Evolutionary conservation across 257 asterid genomes (phyloP).

Genomic region (Thymus mandschuricus): DNA sequence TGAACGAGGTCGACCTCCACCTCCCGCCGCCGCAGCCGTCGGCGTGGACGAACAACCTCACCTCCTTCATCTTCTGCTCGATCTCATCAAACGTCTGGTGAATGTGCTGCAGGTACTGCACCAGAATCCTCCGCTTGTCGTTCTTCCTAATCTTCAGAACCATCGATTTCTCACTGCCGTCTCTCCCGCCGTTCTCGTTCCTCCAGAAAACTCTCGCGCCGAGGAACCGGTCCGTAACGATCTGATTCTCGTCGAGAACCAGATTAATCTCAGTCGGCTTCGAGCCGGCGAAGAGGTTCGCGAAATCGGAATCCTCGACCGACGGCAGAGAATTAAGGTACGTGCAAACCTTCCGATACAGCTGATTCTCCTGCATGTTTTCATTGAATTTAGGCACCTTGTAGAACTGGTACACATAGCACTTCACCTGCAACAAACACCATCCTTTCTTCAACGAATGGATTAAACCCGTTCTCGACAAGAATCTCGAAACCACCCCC

Average conservation of each 20-base stretch:
- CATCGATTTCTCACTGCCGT: constrained; percentile 42
- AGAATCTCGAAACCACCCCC: constrained; percentile 38
- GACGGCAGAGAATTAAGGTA: constrained; percentile 79
- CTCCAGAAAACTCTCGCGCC: constrained; percentile 79
- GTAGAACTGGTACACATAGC: constrained; percentile 73
- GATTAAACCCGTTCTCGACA: constrained; percentile 55
- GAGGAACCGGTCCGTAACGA: constrained; percentile 63
- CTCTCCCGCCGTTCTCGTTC: constrained; percentile 40
- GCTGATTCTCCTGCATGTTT: constrained; percentile 89
- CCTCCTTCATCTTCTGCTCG: constrained; percentile 71
- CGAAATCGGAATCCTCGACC: constrained; percentile 80
- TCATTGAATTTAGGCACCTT: constrained; percentile 86
- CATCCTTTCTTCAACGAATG: constrained; percentile 48
- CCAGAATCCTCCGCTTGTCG: constrained; percentile 73
- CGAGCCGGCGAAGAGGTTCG: constrained; percentile 70
- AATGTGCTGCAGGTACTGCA: constrained; percentile 71
- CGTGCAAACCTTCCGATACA: constrained; percentile 57
- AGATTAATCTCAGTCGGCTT: constrained; percentile 71
- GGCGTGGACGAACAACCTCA: constrained; percentile 61
- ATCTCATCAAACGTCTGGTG: constrained; percentile 70
- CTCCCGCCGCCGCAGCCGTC: constrained; percentile 61
- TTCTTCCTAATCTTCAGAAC: constrained; percentile 63
- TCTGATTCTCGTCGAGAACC: constrained; percentile 61
- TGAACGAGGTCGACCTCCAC: constrained; percentile 73
- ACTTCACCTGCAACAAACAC: constrained; percentile 55